Base-by-base conservation (phyloP, 2,329 filamentous ascomycete species). In the Exophiala dermatitidis region DNA sequence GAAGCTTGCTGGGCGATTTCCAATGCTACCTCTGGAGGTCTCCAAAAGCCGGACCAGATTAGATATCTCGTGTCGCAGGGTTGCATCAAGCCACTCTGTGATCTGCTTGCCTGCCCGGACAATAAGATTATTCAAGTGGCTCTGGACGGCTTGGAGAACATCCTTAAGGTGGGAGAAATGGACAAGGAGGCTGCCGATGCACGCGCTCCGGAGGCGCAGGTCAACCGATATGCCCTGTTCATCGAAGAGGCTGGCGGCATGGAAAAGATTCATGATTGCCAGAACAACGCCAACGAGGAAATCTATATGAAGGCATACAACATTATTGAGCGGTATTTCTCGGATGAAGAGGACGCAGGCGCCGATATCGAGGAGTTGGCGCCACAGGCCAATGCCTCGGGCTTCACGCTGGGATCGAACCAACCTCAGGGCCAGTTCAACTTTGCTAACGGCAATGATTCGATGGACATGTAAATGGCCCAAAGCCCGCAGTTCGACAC, bases 291-390 rank as follows among this genome's bases (percentile, higher is more conserved):
- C 77, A 98, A 98, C 75, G 93, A 98, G 76, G 93, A 98, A 75
- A 98, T 98, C 65, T 98, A 98, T 80, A 97, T 98, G 91, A 98
- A 98, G 83, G 93, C 93, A 0, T 98, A 97, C 81, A 97, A 95
- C 81, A 98, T 98, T 74, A 98, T 98, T 63, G 93, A 98, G 80
- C 96, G 96, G 78, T 98, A 98, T 81, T 98, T 98, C 77, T 96
- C 90, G 0, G 93, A 98, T 67, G 93, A 98, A 63, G 93, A 97
- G 52, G 93, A 95, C 68, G 81, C 80, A 59, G 82, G 74, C 44
- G 77, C 72, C 59, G 90, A 90, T 65, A 90, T 90, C 63, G 88
- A 90, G 58, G 88, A 94, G 66, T 81, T 89, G 71, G 85, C 81
- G 57, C 82, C 87, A 57, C 79, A 82, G 65, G 79, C 82, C 63